These are phyloP conservation scores for Urochloa ruziziensis DNA, from an alignment of 176 grass and related monocot genomes.

Conservation along the genomic window DNA sequence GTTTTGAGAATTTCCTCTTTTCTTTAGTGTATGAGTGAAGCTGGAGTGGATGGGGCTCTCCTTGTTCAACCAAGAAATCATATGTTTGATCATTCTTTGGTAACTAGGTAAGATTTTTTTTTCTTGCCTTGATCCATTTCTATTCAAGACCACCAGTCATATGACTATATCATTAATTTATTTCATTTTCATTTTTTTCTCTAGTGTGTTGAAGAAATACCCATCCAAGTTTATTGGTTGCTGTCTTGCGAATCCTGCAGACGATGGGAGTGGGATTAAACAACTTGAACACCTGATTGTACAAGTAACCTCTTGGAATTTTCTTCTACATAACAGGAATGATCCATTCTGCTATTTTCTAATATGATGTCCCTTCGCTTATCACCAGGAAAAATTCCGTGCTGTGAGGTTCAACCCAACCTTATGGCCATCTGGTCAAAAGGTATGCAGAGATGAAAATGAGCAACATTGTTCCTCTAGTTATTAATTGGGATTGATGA, in stretches of 20 bases:
- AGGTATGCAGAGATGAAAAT: conserved; percentile 46
- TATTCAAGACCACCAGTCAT: background rate
- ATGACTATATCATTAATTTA: background rate
- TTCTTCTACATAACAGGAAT: background rate
- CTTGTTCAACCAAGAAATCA: conserved; percentile 92
- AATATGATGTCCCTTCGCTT: conserved; percentile 13
- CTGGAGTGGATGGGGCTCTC: conserved; percentile 77
- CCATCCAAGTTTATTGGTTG: conserved; percentile 90
- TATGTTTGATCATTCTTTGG: conserved; percentile 85
- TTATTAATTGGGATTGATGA: background rate
- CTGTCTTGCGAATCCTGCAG: conserved; percentile 85
- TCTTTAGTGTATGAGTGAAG: conserved; percentile 73
- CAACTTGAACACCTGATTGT: conserved; percentile 78
- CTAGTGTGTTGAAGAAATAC: conserved; percentile 79
- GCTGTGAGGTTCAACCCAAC: conserved; percentile 88
- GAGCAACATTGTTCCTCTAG: background rate
- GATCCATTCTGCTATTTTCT: background rate
- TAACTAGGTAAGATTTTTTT: conserved; percentile 56
- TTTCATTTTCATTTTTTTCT: conserved; percentile 10
- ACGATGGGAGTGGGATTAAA: conserved; percentile 72
- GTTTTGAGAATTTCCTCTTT: background rate
- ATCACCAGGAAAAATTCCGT: conserved; percentile 64
- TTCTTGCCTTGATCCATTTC: background rate
- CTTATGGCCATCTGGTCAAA: conserved; percentile 87
- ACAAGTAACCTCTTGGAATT: conserved; percentile 43